Conservation (phyloP, 1,139 yeast species). For the Blastobotrys apis region DNA sequence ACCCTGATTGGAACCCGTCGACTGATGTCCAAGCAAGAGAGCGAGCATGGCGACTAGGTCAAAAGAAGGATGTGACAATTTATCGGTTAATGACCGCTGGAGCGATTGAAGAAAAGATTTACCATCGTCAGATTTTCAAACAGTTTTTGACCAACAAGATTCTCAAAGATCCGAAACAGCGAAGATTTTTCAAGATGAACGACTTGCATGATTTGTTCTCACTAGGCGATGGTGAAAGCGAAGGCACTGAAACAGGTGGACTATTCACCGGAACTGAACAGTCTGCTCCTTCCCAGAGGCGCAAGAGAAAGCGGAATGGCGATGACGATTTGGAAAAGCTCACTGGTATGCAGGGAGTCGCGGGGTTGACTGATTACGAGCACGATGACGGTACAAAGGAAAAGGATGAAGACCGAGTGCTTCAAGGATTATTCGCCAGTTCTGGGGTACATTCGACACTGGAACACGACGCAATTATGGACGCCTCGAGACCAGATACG, state of each 20-base stretch:
- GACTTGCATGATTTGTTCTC: conserved; percentile 88
- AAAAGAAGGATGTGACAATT: conserved; percentile 87
- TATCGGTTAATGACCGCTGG: conserved; percentile 93
- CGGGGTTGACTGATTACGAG: conserved; percentile 49
- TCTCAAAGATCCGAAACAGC: conserved; percentile 90
- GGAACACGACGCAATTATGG: conserved; percentile 74
- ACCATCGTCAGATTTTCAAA: conserved; percentile 93
- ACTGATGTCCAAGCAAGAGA: conserved; percentile 97
- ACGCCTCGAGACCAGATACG: conserved; percentile 50
- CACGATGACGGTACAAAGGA: conserved; percentile 36
- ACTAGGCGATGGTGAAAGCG: conserved; percentile 69
- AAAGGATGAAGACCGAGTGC: conserved; percentile 51
- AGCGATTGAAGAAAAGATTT: conserved; percentile 92
- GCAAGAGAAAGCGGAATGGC: conserved; percentile 27
- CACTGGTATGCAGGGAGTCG: conserved; percentile 52
- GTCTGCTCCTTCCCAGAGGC: conserved; percentile 34
- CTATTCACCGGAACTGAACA: conserved; percentile 54
- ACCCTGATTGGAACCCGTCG: conserved; percentile 99
- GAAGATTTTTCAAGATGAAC: conserved; percentile 85
- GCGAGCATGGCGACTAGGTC: conserved; percentile 96
- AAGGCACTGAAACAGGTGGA: conserved; percentile 56
- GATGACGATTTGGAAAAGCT: conserved; percentile 49
- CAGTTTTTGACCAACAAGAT: conserved; percentile 92
- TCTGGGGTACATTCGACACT: conserved; percentile 73
- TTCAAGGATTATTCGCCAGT: conserved; percentile 69